Evolutionary conservation across 192 early-diverging fungal genomes (phyloP), one percentile per base, ranked within the genome.

Genomic region (Podila minutissima): DNA sequence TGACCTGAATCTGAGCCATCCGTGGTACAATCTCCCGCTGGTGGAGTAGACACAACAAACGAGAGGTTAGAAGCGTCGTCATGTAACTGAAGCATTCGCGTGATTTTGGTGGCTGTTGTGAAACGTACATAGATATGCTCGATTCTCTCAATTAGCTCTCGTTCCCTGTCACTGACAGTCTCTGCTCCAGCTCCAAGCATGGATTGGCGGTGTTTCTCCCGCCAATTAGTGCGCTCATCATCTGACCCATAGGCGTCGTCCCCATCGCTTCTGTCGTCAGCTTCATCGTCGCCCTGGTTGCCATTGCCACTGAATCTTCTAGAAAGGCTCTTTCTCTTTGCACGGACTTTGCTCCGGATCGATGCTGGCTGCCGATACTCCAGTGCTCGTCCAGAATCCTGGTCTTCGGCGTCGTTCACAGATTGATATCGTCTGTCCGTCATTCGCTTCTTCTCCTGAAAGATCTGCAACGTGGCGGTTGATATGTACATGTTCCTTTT

Each of bases 71-170:
- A 17, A 2, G 15, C 3, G 41, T 17, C 3, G 4, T 17, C 12
- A 46, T 46, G 2, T 19, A 7, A 59, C 11, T 58, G 60, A 9
- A 67, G 35, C 13, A 5, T 13, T 1, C 38, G 31, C 29, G 20
- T 24, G 51, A 9, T 17, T 17, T n/a, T 12, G n/a, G 33, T 2
- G 6, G 28, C 35, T 31, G 15, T 7, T 61, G 8, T 22, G 59
- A 62, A 72, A 73, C 84, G 83, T 88, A 89, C 88, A 66, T 88
- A 89, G 55, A 89, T 72, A 24, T 66, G 51, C 75, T 89, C 86
- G 53, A 89, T 75, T 24, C 69, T 77, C 7, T 84, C 84, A n/a
- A 88, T 74, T 2, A 72, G 69, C 49, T 81, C 75, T 20, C 70
- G 62, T n/a, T 82, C 78, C 48, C 50, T 83, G 32, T 79, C 75